A percentile compares a stretch with the other conserved stretches of the same genome.
Conservation (phyloP, 2,329 filamentous ascomycete species). For the Sphaceloma murrayae region DNA sequence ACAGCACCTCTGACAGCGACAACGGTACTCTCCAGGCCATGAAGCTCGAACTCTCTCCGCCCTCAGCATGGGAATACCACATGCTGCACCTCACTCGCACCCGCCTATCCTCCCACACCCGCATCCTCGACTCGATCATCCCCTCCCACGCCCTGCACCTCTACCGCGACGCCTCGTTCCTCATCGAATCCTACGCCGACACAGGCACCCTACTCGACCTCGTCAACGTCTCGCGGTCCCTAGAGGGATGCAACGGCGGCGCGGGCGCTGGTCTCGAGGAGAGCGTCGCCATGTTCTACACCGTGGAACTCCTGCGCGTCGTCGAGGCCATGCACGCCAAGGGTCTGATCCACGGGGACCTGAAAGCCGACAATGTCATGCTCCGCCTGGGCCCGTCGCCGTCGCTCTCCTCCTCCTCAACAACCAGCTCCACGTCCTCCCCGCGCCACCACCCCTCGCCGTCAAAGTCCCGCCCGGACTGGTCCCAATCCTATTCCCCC, state of each 20-base stretch:
- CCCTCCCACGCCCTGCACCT: too few species aligned
- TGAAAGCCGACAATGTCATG: slow-evolving; percentile 93
- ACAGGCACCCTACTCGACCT: slow-evolving; percentile 93
- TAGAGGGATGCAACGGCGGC: slow-evolving; percentile 47
- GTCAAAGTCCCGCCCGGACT: slow-evolving; percentile 29
- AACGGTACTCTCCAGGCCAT: slow-evolving; percentile 66
- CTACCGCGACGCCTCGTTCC: slow-evolving; percentile 83
- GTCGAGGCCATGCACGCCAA: slow-evolving; percentile 76
- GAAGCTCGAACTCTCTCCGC: slow-evolving; percentile 79
- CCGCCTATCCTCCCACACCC: slow-evolving; percentile 60
- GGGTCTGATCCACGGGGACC: slow-evolving; percentile 77
- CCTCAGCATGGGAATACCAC: slow-evolving; percentile 90
- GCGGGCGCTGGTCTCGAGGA: slow-evolving; percentile 72
- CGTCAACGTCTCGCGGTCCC: slow-evolving; percentile 69
- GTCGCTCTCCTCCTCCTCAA: slow-evolving; percentile 54
- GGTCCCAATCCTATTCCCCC: slow-evolving; percentile 57
- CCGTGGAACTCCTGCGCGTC: slow-evolving; percentile 80
- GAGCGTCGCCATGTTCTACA: slow-evolving; percentile 86
- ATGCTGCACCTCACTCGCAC: slow-evolving; percentile 77
- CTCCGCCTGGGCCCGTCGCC: slow-evolving; percentile 52
- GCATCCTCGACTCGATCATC: too few species aligned
- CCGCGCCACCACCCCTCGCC: too few species aligned
- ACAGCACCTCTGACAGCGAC: slow-evolving; percentile 32
- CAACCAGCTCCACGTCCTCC: too few species aligned
- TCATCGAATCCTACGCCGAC: slow-evolving; percentile 77